phyloP scores from a whole-genome alignment of 108 stramenopile genomes.

The Aurantiochytrium sp. region DNA sequence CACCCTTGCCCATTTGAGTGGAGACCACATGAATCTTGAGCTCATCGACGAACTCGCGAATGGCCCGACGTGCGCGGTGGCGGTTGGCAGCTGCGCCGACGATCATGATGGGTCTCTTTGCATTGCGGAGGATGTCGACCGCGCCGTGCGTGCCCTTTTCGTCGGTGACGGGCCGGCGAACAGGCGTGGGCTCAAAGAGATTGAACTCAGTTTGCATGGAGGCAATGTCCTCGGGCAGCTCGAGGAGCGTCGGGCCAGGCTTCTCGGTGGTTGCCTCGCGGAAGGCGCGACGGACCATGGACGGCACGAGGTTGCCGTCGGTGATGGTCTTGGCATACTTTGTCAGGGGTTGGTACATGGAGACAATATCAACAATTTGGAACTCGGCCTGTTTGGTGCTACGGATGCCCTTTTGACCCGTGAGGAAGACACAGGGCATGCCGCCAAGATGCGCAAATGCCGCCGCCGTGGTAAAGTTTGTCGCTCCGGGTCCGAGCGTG shows the following conservation, averaged over 20 bases:
- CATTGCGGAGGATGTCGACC: not conserved
- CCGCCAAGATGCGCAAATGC: slow-evolving; percentile 30
- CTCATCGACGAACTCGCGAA: slow-evolving; percentile 26
- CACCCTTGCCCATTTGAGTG: slow-evolving; percentile 37
- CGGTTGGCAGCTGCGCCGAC: slow-evolving; percentile 33
- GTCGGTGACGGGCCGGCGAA: slow-evolving; percentile 25
- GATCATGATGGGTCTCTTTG: slow-evolving; percentile 23
- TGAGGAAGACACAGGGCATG: slow-evolving; percentile 21
- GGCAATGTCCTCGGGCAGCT: slow-evolving; percentile 28
- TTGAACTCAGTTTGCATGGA: not conserved
- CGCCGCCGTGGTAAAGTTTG: slow-evolving; percentile 25
- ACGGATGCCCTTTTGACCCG: slow-evolving; percentile 24
- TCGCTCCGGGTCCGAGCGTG: slow-evolving; percentile 30
- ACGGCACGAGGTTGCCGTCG: slow-evolving; percentile 11
- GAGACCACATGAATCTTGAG: not conserved
- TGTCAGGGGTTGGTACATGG: slow-evolving; percentile 21
- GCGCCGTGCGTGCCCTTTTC: slow-evolving; percentile 18
- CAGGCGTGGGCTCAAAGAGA: slow-evolving; percentile 1
- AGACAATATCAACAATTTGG: slow-evolving; percentile 31
- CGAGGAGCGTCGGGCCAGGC: slow-evolving; percentile 22
- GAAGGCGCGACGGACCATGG: slow-evolving; percentile 27
- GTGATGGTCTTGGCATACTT: slow-evolving; percentile 23
- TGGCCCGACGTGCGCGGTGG: slow-evolving; percentile 14
- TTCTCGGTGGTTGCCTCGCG: slow-evolving; percentile 25
- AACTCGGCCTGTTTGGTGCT: slow-evolving; percentile 25